Base-by-base conservation (phyloP, 805 yeast species). In the Diddensiella caesifluorescens region DNA sequence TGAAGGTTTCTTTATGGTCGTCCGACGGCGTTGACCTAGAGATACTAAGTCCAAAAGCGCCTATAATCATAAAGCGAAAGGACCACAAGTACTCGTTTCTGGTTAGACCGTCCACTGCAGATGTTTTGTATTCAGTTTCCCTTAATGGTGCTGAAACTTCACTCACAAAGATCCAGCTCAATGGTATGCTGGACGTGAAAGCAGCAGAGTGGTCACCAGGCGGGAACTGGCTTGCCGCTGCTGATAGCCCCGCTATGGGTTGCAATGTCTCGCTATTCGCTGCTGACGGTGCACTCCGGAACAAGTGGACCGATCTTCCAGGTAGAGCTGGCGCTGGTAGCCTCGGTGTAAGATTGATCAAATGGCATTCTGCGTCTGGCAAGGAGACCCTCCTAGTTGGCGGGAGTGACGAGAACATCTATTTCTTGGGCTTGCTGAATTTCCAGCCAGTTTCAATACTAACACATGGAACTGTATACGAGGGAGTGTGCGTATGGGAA, bases 21-120 rank as follows among this genome's bases (percentile, higher is more conserved):
- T 42, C 53, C 10, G 49, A 49, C 37, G 53, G 52, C 4, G 10
- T 41, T 13, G 54, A 51, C 19, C 29, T 35, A n/a, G 44, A 39
- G n/a, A 13, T 49, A 18, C 16, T 25, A 4, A 42, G 23, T 20
- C 51, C 51, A 5, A 51, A 49, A 25, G 2, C 20, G 25, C 6
- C 44, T 29, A 20, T 27, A n/a, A 6, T 38, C 13, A 5, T 38
- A 5, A 27, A 30, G 4, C 28, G 22, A 3, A 32, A 20, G 19
- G 13, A 16, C 25, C 31, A 23, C 30, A 2, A 26, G 12, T 39
- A 46, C 19, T 36, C 49, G 9, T 34, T 42, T 4, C 28, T 50
- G 7, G 30, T 44, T 2, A 39, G 55, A 10, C 41, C 31, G 5
- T 16, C 33, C 12, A 47, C 49, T 2, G 4, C 5, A 15, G 55